phyloP scores from a whole-genome alignment of 106 monocot species.

The Amphibolis antarctica region DNA sequence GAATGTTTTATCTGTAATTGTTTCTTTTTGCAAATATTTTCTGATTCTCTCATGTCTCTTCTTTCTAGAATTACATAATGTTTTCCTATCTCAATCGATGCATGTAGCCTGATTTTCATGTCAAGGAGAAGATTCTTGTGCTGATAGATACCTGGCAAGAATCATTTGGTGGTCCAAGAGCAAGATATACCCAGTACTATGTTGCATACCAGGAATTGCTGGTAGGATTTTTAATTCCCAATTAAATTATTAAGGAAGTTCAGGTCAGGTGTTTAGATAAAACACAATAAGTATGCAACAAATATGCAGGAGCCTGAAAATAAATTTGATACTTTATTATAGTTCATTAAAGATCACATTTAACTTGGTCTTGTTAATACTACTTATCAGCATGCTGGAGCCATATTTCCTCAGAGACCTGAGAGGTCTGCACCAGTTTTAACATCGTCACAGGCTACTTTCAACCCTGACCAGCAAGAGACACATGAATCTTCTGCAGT shows the following conservation, averaged over 20 bases:
- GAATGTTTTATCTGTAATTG: neutral
- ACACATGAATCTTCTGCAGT: slow-evolving; percentile 29
- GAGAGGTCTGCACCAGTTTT: slow-evolving; percentile 66
- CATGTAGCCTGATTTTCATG: slow-evolving; percentile 63
- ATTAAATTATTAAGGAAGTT: neutral
- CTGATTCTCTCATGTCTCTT: neutral
- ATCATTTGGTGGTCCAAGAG: slow-evolving; percentile 75
- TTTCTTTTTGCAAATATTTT: slow-evolving; percentile 5
- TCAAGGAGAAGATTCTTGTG: slow-evolving; percentile 70
- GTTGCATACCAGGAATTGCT: slow-evolving; percentile 62
- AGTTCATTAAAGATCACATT: neutral
- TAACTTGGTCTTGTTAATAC: neutral
- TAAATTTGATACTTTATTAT: too few species aligned
- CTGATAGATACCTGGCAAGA: slow-evolving; percentile 93
- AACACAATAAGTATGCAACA: neutral
- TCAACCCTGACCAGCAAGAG: slow-evolving; percentile 30
- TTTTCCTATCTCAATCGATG: neutral
- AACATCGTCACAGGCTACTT: slow-evolving; percentile 42
- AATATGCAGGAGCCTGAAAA: too few species aligned
- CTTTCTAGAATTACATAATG: neutral
- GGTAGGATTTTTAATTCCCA: slow-evolving; percentile 23
- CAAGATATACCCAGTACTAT: slow-evolving; percentile 83
- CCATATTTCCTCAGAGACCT: slow-evolving; percentile 67
- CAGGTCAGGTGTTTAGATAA: neutral
- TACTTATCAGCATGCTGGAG: slow-evolving; percentile 54